Evolutionary conservation across 169 alveolate species (phyloP).

Genomic region (Plasmodium relictum): DNA sequence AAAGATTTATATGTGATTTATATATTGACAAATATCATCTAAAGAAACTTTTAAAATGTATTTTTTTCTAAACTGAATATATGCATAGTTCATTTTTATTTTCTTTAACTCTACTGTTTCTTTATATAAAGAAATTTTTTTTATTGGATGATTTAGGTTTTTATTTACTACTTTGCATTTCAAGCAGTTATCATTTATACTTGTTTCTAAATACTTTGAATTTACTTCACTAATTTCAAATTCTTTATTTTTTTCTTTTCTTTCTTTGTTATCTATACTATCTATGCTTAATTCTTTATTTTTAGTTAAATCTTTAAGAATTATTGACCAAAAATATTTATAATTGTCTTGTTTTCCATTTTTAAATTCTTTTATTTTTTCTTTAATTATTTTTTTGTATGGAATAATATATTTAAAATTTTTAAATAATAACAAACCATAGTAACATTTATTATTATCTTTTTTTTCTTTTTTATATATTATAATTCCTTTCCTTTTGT

Average conservation of each 20-base stretch:
- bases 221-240: constrained; percentile 37
- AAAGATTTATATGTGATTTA: no score
- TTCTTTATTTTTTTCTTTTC: not conserved
- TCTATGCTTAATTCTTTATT: not conserved
- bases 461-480: constrained; percentile 3
- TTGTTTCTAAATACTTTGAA: constrained; percentile 53
- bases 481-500: constrained; percentile 37
- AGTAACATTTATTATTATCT: constrained; percentile 5
- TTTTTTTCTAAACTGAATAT: constrained; percentile 15
- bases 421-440: constrained; percentile 50
- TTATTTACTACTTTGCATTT: constrained; percentile 60
- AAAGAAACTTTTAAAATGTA: constrained; percentile 42
- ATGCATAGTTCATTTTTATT: constrained; percentile 17
- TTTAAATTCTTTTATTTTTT: constrained; percentile 18
- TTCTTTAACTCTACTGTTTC: constrained; percentile 59
- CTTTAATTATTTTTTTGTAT: constrained; percentile 30
- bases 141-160: constrained; percentile 10
- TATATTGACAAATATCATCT: constrained; percentile 61
- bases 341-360: not conserved
- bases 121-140: constrained; percentile 21
- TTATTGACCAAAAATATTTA: not conserved
- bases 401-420: constrained; percentile 11
- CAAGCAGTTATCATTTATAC: constrained; percentile 6
- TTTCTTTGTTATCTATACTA: not conserved
- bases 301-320: not conserved